Evolutionary conservation across 495 filamentous ascomycete genomes (phyloP).

Genomic region (Staphylotrichum longicolle): DNA sequence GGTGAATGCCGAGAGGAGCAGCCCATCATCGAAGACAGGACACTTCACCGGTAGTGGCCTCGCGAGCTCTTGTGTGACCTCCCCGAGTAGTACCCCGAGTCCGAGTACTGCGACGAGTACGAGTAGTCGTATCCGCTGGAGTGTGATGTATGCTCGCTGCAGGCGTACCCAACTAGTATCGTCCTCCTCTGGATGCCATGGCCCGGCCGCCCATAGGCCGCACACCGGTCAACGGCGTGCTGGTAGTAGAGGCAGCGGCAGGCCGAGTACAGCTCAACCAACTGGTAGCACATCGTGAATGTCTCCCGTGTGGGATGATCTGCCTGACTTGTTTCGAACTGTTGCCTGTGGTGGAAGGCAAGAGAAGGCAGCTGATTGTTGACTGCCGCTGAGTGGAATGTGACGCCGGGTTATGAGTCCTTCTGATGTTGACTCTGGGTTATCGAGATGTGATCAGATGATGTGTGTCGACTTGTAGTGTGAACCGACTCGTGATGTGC

Average conservation of each 20-base stretch:
- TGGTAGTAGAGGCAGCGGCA: conserved; percentile 84
- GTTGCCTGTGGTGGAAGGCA: neutral
- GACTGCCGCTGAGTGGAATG: neutral
- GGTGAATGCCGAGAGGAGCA: conserved; percentile 46
- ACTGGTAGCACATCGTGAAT: conserved; percentile 67
- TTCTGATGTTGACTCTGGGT: neutral
- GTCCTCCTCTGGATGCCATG: conserved; percentile 70
- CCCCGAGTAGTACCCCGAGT: conserved; percentile 51
- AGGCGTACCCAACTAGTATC: conserved; percentile 79
- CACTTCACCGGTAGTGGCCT: conserved; percentile 48
- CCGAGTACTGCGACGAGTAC: conserved; percentile 41
- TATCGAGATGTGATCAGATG: neutral
- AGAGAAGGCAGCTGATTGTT: neutral
- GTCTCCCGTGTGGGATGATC: neutral
- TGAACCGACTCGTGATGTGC: conserved; percentile 4
- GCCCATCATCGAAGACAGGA: conserved; percentile 54
- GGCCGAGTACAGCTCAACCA: conserved; percentile 76
- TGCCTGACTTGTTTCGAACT: conserved; percentile 6
- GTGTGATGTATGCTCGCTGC: conserved; percentile 45
- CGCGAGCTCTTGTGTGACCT: conserved; percentile 46
- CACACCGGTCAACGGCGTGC: conserved; percentile 77
- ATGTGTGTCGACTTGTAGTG: neutral
- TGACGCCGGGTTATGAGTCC: neutral
- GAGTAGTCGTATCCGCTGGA: conserved; percentile 26
- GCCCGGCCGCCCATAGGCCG: conserved; percentile 64